A percentile compares a stretch with the other conserved stretches of the same genome.
phyloP scores from a whole-genome alignment of 1,284 basidiomycete genomes.

The Apiotrichum porosum region DNA sequence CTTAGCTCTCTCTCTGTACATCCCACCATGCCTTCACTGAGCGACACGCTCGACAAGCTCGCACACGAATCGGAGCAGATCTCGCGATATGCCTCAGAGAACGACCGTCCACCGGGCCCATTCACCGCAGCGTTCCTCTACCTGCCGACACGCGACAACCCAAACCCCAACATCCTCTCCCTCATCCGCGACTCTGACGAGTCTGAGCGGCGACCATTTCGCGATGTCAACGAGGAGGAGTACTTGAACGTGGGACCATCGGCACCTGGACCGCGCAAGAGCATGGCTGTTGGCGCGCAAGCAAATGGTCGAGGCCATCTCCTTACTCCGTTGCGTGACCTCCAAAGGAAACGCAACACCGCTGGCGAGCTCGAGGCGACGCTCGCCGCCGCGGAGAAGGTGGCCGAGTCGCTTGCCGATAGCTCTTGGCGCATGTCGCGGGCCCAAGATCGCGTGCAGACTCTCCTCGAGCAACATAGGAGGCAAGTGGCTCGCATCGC shows the following conservation, averaged over 20 bases:
- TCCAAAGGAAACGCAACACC: constrained; percentile 9
- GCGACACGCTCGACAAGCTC: constrained; percentile 34
- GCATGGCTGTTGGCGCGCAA: constrained; percentile 3
- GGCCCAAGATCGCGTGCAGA: constrained; percentile 32
- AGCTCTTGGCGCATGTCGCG: constrained; percentile 31
- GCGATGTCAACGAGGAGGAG: constrained; percentile 35
- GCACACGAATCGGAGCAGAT: constrained; percentile 35
- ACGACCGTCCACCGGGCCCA: constrained; percentile 29
- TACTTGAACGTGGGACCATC: neutral
- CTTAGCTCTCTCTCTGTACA: neutral
- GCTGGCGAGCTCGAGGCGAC: constrained; percentile 35
- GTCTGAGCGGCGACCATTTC: constrained; percentile 39
- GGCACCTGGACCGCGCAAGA: neutral
- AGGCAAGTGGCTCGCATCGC: constrained; percentile 29
- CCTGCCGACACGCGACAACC: constrained; percentile 3
- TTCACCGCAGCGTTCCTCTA: constrained; percentile 39
- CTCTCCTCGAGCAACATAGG: constrained; percentile 30
- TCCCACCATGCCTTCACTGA: constrained; percentile 35
- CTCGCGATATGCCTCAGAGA: constrained; percentile 25
- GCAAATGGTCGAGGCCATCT: constrained; percentile 14
- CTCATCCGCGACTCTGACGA: constrained; percentile 44
- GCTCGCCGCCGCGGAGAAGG: constrained; percentile 35
- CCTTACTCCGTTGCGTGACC: constrained; percentile 36
- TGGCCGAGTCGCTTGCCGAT: constrained; percentile 36
- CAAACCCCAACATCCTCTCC: constrained; percentile 19